These are phyloP conservation scores for Colletotrichum lentis DNA, from an alignment of 2,329 filamentous ascomycete genomes.

Conservation along the genomic window DNA sequence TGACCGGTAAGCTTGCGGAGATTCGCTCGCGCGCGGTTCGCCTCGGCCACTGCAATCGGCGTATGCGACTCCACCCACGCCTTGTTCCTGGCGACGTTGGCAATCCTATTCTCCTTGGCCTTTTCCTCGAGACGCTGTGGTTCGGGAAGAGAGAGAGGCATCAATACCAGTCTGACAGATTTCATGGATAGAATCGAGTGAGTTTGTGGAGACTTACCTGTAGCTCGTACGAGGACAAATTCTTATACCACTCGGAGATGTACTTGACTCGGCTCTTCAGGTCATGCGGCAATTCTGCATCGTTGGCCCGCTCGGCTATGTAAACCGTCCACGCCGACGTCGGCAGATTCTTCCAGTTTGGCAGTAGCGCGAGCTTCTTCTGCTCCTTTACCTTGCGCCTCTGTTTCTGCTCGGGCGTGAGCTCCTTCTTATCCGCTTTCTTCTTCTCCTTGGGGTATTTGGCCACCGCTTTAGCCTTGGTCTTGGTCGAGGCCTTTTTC, in stretches of 20 bases:
- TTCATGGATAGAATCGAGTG: not conserved
- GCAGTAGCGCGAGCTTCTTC: constrained; percentile 53
- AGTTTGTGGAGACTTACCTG: constrained; percentile 51
- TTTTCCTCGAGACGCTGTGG: constrained; percentile 49
- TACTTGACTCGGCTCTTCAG: not conserved
- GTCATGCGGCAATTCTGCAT: constrained; percentile 39
- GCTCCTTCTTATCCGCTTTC: constrained; percentile 41
- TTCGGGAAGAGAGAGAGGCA: not conserved
- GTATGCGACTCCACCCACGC: constrained; percentile 59
- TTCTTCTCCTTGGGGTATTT: constrained; percentile 38
- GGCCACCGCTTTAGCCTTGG: constrained; percentile 37
- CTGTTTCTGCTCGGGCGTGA: constrained; percentile 51
- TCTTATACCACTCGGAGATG: constrained; percentile 49
- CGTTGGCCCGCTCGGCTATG: not conserved
- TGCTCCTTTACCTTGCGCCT: constrained; percentile 48
- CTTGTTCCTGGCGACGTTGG: constrained; percentile 53
- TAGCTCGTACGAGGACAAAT: constrained; percentile 51
- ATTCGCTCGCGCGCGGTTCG: constrained; percentile 57
- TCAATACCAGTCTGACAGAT: not conserved
- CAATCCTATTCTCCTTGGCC: constrained; percentile 51
- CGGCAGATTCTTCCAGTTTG: constrained; percentile 49
- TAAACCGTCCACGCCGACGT: constrained; percentile 51
- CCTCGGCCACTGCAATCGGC: constrained; percentile 51
- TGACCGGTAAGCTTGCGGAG: constrained; percentile 48
- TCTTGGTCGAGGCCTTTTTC: constrained; percentile 40